Conservation (phyloP, 768 basidiomycete species). For the Lentinula detonsa region DNA sequence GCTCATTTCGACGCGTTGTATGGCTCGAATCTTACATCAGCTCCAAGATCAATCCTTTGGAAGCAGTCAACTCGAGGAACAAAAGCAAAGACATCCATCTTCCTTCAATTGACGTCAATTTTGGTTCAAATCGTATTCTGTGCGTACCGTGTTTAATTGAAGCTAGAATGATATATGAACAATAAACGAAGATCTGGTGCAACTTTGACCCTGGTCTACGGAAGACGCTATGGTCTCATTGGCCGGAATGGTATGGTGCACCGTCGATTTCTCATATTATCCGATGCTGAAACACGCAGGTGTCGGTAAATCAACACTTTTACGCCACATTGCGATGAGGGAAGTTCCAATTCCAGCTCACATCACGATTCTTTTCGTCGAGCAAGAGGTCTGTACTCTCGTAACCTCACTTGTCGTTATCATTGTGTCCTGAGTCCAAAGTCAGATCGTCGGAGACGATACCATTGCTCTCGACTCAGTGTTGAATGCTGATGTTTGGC, state of each 20-base stretch:
- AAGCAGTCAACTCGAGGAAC: conserved; percentile 75
- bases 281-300: conserved; percentile 28
- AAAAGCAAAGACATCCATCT: conserved; percentile 98
- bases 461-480: conserved; percentile 91
- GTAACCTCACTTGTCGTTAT: not conserved
- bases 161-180: conserved; percentile 1
- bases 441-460: conserved; percentile 87
- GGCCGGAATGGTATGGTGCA: conserved; percentile 65
- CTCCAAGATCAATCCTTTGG: conserved; percentile 82
- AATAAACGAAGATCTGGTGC: conserved; percentile 60
- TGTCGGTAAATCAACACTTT: conserved; percentile 95
- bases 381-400: conserved; percentile 72
- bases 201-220: conserved; percentile 80
- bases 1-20: not conserved
- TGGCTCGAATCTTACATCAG: not conserved
- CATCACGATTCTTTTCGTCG: conserved; percentile 96
- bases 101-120: conserved; percentile 92
- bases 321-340: conserved; percentile 91
- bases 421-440: not conserved
- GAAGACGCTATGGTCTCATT: conserved; percentile 87
- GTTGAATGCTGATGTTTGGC: conserved; percentile 99
- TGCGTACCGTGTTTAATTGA: conserved; percentile 21
- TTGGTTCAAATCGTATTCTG: conserved; percentile 93
- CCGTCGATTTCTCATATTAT: not conserved
- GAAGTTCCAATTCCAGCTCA: conserved; percentile 92